Evolutionary conservation across 2,329 filamentous ascomycete species (phyloP).

Genomic region (Aspergillus tamarii): DNA sequence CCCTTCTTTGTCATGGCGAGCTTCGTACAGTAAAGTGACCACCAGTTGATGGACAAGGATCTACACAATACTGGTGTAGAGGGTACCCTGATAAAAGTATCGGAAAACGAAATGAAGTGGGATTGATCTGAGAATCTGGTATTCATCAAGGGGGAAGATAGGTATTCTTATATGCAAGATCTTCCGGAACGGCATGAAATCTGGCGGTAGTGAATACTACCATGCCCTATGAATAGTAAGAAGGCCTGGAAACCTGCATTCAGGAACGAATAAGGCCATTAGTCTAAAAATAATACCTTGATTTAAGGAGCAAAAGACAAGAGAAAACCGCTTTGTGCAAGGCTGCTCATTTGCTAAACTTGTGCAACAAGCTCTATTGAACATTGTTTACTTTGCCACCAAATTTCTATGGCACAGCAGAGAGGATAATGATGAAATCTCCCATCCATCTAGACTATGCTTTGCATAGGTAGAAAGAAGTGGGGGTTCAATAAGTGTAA

Average conservation of each 20-base stretch:
- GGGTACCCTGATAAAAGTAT: neutral
- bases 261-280: neutral
- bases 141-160: neutral
- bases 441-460: neutral
- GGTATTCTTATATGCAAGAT: neutral
- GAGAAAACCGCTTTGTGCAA: neutral
- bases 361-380: neutral
- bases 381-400: neutral
- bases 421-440: neutral
- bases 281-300: neutral
- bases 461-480: neutral
- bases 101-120: accelerated
- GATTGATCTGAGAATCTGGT: neutral
- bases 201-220: neutral
- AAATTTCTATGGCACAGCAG: neutral
- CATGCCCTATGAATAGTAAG: neutral
- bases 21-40: neutral
- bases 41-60: neutral
- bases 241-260: neutral
- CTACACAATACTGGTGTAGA: neutral
- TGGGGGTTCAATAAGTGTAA: no score
- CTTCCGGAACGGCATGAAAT: neutral
- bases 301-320: neutral
- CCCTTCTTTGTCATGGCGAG: neutral
- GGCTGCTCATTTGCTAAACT: neutral